A percentile compares a stretch with the other conserved stretches of the same genome.
phyloP scores from a whole-genome alignment of 768 basidiomycete genomes.

The Suillus placidus region DNA sequence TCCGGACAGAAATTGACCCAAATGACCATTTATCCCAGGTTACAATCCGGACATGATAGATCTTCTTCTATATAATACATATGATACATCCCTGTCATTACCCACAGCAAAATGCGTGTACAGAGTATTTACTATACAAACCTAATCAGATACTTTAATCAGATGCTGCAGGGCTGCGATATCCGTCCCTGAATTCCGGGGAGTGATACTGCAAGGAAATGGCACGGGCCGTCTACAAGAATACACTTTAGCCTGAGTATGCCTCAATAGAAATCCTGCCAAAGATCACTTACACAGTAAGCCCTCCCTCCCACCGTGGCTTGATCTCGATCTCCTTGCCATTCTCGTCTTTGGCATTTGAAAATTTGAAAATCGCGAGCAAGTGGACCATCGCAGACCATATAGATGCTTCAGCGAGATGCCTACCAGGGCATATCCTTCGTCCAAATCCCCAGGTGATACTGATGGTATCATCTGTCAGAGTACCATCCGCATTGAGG shows the following conservation, averaged over 20 bases:
- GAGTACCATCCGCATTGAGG: slow-evolving; percentile 28
- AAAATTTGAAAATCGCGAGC: slow-evolving; percentile 22
- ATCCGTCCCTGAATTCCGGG: not conserved
- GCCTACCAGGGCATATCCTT: slow-evolving; percentile 32
- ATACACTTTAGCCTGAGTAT: not conserved
- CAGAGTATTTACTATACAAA: not conserved
- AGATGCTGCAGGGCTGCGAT: not conserved
- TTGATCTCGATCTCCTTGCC: slow-evolving; percentile 26
- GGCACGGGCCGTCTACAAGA: not conserved
- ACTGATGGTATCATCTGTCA: slow-evolving; percentile 17
- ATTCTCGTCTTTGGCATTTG: slow-evolving; percentile 20
- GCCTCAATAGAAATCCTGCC: not conserved
- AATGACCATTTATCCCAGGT: not conserved
- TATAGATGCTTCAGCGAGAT: slow-evolving; percentile 28
- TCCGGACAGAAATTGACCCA: not conserved
- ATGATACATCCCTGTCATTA: not conserved
- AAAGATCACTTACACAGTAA: slow-evolving; percentile 18
- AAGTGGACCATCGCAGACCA: slow-evolving; percentile 26
- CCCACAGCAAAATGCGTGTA: not conserved
- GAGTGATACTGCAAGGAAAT: not conserved
- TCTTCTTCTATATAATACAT: too few relatives aligned
- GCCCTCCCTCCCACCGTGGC: slow-evolving; percentile 6
- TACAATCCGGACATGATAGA: too few relatives aligned
- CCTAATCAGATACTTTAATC: not conserved
- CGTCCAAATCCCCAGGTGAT: slow-evolving; percentile 32